A percentile compares a stretch with the other conserved stretches of the same genome.
Evolutionary conservation across 1,139 yeast genomes (phyloP).

Genomic region (Candida labiduridarum): DNA sequence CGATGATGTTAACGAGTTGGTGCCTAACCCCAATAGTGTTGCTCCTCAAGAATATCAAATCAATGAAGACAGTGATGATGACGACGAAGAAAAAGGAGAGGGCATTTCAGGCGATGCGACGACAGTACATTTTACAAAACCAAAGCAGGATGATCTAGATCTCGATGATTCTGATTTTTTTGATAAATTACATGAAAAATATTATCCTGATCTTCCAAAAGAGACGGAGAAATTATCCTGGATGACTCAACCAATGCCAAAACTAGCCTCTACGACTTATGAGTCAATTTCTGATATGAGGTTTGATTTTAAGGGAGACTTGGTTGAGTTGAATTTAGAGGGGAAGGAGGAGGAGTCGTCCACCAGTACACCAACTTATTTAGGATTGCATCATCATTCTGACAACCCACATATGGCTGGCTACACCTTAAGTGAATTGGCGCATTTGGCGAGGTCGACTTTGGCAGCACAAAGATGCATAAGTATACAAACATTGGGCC

Average conservation of each 20-base stretch:
- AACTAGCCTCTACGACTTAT: conserved; percentile 47
- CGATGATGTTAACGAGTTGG: conserved; percentile 36
- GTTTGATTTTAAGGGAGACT: conserved; percentile 84
- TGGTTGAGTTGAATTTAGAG: conserved; percentile 45
- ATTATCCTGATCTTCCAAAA: conserved; percentile 84
- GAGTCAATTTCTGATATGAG: conserved; percentile 72
- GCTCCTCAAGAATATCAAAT: conserved; percentile 52
- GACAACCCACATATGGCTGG: conserved; percentile 91
- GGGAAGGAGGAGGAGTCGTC: conserved; percentile 29
- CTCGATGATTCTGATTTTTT: conserved; percentile 76
- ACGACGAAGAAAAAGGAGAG: conserved; percentile 24
- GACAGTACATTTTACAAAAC: conserved; percentile 66
- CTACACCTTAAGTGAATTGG: conserved; percentile 80
- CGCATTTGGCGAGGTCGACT: conserved; percentile 76
- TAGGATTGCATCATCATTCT: conserved; percentile 91
- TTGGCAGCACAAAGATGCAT: conserved; percentile 85
- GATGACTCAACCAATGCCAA: conserved; percentile 75
- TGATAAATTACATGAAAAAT: conserved; percentile 78
- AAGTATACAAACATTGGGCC: conserved; percentile 84
- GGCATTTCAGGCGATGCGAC: conserved; percentile 11
- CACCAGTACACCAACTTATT: conserved; percentile 46
- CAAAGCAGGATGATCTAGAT: conserved; percentile 47
- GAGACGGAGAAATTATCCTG: conserved; percentile 85
- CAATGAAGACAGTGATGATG: conserved; percentile 40
- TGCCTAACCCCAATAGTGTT: conserved; percentile 27